These are phyloP conservation scores for Helotiales sp. DNA, from an alignment of 2,329 filamentous ascomycete genomes.

Conservation along the genomic window DNA sequence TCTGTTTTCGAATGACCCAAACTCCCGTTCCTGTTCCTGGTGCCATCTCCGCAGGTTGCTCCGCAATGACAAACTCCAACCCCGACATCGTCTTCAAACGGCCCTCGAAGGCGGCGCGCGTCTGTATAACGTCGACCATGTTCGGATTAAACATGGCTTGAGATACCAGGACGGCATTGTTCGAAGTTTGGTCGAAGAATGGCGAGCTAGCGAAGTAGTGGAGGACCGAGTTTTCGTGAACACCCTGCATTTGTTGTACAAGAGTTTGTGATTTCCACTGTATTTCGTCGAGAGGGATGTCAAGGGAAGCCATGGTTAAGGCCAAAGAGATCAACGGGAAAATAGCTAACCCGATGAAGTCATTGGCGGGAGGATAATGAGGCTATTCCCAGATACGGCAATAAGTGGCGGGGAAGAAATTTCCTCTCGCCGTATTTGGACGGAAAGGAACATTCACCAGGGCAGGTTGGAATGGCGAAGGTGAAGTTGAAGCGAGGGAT, in stretches of 20 bases:
- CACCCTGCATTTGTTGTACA: slow-evolving; percentile 55
- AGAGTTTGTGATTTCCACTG: slow-evolving; percentile 64
- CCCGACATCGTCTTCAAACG: slow-evolving; percentile 68
- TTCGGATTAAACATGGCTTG: slow-evolving; percentile 66
- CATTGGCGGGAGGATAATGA: not conserved
- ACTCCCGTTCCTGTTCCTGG: slow-evolving; percentile 67
- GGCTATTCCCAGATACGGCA: not conserved
- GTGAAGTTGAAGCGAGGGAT: no score
- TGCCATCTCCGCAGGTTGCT: slow-evolving; percentile 66
- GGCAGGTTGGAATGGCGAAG: no score
- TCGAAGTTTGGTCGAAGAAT: slow-evolving; percentile 71
- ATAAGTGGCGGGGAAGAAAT: not conserved
- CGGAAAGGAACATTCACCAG: no score
- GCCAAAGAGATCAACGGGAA: not conserved
- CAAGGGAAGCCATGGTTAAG: slow-evolving; percentile 54
- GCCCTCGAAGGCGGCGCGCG: slow-evolving; percentile 66
- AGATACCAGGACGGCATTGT: slow-evolving; percentile 66
- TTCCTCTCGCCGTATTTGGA: not conserved
- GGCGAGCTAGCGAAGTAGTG: slow-evolving; percentile 72
- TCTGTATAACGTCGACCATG: slow-evolving; percentile 62
- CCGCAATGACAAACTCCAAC: slow-evolving; percentile 68
- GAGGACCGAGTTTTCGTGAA: slow-evolving; percentile 66
- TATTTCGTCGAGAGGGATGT: slow-evolving; percentile 67
- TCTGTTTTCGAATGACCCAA: slow-evolving; percentile 74
- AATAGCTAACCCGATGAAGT: not conserved